Percentiles rank a stretch among this genome's conserved stretches.
These are phyloP conservation scores for Chalciporus chontae DNA, from an alignment of 768 basidiomycete genomes.

Conservation along the genomic window DNA sequence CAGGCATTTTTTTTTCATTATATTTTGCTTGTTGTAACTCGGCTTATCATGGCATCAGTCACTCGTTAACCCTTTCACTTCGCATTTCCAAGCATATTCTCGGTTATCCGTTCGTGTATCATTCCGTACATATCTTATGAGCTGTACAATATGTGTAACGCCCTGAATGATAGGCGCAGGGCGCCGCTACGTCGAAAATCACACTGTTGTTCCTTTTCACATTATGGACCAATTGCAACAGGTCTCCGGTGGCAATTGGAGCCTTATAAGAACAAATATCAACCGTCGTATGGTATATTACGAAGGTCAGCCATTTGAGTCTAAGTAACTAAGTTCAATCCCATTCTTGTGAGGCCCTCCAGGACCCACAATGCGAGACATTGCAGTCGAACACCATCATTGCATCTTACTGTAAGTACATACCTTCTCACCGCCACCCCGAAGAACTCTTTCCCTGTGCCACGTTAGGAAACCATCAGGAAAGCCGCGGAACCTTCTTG, in stretches of 20 bases:
- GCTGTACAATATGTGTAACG: constrained; percentile 3
- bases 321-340: too few species aligned
- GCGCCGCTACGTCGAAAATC: too few species aligned
- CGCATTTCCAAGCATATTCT: background rate
- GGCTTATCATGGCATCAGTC: background rate
- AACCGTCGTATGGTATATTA: too few species aligned
- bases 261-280: too few species aligned
- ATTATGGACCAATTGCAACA: too few species aligned
- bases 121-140: background rate
- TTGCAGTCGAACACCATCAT: background rate
- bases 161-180: background rate
- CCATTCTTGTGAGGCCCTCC: too few species aligned
- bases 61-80: constrained; percentile 2
- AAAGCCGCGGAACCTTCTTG: background rate
- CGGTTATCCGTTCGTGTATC: constrained; percentile 3
- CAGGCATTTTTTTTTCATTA: background rate
- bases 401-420: too few species aligned
- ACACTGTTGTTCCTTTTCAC: too few species aligned
- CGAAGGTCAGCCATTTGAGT: too few species aligned
- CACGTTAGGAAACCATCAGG: background rate
- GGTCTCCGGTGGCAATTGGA: too few species aligned
- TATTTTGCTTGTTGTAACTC: background rate
- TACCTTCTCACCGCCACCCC: too few species aligned
- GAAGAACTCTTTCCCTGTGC: too few species aligned
- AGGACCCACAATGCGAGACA: background rate